A percentile compares a stretch with the other conserved stretches of the same genome.
phyloP scores from a whole-genome alignment of 2,329 filamentous ascomycete species.

The Arachnomyces sp. region DNA sequence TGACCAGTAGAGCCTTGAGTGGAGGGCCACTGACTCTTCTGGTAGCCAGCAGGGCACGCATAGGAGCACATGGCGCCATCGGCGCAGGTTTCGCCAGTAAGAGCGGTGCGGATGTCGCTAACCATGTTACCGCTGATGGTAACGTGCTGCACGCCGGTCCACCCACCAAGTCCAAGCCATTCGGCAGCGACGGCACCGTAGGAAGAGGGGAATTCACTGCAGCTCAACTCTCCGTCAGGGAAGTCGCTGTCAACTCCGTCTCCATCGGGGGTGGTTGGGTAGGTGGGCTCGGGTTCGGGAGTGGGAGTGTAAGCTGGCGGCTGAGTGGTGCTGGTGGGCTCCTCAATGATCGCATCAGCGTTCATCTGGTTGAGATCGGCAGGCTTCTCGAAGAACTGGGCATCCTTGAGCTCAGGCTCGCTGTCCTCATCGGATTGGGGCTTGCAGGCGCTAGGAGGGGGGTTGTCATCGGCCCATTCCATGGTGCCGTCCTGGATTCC shows the following conservation, averaged over 20 bases:
- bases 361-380: too few relatives aligned
- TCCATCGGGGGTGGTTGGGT: slow-evolving; percentile 19
- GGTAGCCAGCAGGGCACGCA: slow-evolving; percentile 80
- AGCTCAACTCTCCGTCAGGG: slow-evolving; percentile 64
- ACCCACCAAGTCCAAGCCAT: slow-evolving; percentile 65
- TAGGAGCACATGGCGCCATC: slow-evolving; percentile 77
- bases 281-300: slow-evolving; percentile 15
- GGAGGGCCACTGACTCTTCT: slow-evolving; percentile 82
- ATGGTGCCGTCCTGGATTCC: slow-evolving; percentile 62
- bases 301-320: slow-evolving; percentile 21
- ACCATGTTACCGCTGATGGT: slow-evolving; percentile 49
- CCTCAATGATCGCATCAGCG: too few relatives aligned
- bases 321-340: slow-evolving; percentile 19
- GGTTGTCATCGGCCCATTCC: slow-evolving; percentile 56
- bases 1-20: slow-evolving; percentile 71
- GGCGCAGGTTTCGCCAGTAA: slow-evolving; percentile 53
- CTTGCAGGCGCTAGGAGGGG: slow-evolving; percentile 46
- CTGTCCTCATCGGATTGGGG: slow-evolving; percentile 3
- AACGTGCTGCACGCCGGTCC: slow-evolving; percentile 66
- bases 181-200: slow-evolving; percentile 68
- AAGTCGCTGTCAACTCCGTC: slow-evolving; percentile 60
- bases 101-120: slow-evolving; percentile 55
- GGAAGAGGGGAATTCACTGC: slow-evolving; percentile 63
- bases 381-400: slow-evolving; percentile 13
- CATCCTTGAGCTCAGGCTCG: slow-evolving; percentile 4